Evolutionary conservation across 345 rosid species (phyloP).

Genomic region (Bretschneidera sinensis): DNA sequence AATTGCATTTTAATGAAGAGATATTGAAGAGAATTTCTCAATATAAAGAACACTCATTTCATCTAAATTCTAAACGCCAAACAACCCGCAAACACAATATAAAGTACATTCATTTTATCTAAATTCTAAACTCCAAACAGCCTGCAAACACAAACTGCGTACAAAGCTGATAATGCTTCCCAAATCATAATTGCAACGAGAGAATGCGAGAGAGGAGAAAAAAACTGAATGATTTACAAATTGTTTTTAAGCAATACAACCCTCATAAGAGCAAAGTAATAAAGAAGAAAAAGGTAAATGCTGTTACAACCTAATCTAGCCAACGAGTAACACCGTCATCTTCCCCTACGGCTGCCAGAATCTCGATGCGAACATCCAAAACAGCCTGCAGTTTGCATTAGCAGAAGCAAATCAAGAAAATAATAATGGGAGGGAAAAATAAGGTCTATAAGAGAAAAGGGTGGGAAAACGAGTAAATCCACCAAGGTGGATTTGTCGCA

Average conservation of each 20-base stretch:
- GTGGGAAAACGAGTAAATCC: too few species aligned
- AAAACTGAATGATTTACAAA: conserved; percentile 38
- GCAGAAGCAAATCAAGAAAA: conserved; percentile 9
- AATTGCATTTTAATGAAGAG: too few species aligned
- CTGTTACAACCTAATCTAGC: conserved; percentile 52
- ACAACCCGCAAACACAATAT: too few species aligned
- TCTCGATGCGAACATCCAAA: conserved; percentile 72
- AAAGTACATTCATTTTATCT: conserved; percentile 7
- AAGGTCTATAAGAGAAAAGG: not conserved
- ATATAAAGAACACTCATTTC: too few species aligned
- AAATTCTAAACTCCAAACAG: not conserved
- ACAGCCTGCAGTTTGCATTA: conserved; percentile 55
- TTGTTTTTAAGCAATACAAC: conserved; percentile 19
- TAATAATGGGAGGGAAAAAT: not conserved
- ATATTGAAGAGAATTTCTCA: too few species aligned
- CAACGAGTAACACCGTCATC: conserved; percentile 91
- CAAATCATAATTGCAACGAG: not conserved
- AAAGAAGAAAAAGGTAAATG: conserved; percentile 1
- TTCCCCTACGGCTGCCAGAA: conserved; percentile 72
- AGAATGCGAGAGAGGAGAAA: not conserved
- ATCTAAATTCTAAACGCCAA: too few species aligned
- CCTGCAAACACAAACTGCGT: conserved; percentile 1
- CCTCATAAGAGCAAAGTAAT: conserved; percentile 13
- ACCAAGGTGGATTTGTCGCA: too few species aligned
- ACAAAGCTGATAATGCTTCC: not conserved